These are phyloP conservation scores for Melanogaster broomeanus DNA, from an alignment of 768 basidiomycete genomes.

Conservation along the genomic window DNA sequence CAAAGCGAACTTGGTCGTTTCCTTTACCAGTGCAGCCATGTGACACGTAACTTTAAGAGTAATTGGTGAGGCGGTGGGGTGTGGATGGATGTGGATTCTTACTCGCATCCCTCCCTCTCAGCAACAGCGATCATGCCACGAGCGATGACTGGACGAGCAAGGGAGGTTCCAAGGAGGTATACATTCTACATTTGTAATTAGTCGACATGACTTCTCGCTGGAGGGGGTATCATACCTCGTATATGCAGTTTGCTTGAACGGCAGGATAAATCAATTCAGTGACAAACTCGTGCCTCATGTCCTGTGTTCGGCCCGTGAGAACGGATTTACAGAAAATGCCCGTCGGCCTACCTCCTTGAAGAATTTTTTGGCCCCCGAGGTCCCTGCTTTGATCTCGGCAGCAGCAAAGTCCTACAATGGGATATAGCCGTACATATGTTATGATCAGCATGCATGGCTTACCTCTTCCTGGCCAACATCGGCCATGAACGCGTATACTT, in stretches of 20 bases:
- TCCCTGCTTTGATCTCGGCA: slow-evolving; percentile 85
- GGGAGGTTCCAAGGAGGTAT: slow-evolving; percentile 96
- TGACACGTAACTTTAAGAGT: slow-evolving; percentile 72
- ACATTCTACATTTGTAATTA: slow-evolving; percentile 65
- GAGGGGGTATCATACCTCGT: slow-evolving; percentile 63
- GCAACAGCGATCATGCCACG: slow-evolving; percentile 98
- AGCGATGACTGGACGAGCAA: slow-evolving; percentile 97
- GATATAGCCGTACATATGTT: slow-evolving; percentile 4
- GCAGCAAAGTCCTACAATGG: slow-evolving; percentile 82
- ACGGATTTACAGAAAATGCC: neutral
- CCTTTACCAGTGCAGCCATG: slow-evolving; percentile 99
- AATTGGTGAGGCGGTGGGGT: neutral
- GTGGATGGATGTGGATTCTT: slow-evolving; percentile 32
- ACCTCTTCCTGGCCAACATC: slow-evolving; percentile 94
- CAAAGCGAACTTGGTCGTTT: slow-evolving; percentile 99
- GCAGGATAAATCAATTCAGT: slow-evolving; percentile 97
- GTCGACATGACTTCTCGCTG: neutral
- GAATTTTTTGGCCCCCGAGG: slow-evolving; percentile 95
- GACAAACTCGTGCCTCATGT: slow-evolving; percentile 92
- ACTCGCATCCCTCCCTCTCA: slow-evolving; percentile 94
- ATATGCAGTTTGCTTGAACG: slow-evolving; percentile 97
- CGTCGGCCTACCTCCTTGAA: slow-evolving; percentile 69
- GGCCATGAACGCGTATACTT: slow-evolving; percentile 96
- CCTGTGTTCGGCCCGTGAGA: slow-evolving; percentile 46
- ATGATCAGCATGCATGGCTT: slow-evolving; percentile 5